Base-by-base conservation (phyloP, 2,329 filamentous ascomycete genomes). In the Talaromyces pinophilus region DNA sequence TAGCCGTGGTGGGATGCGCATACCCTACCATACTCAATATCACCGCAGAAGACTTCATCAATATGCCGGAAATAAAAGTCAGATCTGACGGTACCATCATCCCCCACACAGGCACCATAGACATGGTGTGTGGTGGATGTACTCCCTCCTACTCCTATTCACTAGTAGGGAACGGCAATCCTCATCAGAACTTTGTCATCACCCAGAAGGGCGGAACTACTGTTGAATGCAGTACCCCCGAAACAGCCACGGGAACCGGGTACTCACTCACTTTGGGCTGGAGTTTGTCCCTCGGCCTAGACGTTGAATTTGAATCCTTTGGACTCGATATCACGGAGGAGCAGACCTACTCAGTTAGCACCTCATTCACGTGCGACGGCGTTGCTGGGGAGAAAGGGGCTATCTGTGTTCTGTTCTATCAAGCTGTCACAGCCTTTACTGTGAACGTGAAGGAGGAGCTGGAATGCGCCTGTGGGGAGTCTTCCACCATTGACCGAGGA, bases 151-250 rank as follows among this genome's bases (percentile, higher is more conserved):
- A 35, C 6, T 54, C 25, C 50, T 54, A 54, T n/a, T n/a, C 50
- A 5, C 15, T n/a, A 33, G 28, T 54, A 30, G 28, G 17, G 1
- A 3, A 19, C 28, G 50, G 50, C 1, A 54, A 54, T 33, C 50
- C 50, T 35, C 50, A 54, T 54, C 50, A 54, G 50, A 54, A 54
- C 50, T 54, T 54, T n/a, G 50, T 54, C 28, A 54, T 54, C 25
- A 54, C 50, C 28, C 50, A 54, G 28, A 54, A 54, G 15, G 50
- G 50, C 1, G 50, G 50, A n/a, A 54, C 50, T 17, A 30, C 17
- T n/a, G 50, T 54, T n/a, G 50, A 30, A 17, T 54, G 50, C 28
- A n/a, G 17, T 54, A 54, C 25, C 17, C 13, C 25, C 17, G 50
- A 33, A 5, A 33, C 50, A 33, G 33, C 50, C 17, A 54, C 50